Base-by-base conservation (phyloP, 2,329 filamentous ascomycete species). In the Aureobasidium subglaciale region DNA sequence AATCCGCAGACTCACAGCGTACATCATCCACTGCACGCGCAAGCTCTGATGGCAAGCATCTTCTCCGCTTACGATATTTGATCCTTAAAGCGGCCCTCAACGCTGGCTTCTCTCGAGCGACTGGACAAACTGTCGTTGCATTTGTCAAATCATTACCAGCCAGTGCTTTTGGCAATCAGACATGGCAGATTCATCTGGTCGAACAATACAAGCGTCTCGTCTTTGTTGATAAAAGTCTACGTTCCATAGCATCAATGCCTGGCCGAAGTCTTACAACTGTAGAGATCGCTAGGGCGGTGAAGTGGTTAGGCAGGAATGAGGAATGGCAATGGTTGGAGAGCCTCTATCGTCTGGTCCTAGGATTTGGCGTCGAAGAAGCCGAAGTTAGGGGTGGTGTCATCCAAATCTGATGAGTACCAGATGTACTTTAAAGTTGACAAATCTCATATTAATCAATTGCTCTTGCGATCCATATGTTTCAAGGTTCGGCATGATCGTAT, bases 21-120 rank as follows among this genome's bases (percentile, higher is more conserved):
- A 88, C 85, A 64, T 89, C 87, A 1, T 84, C 86, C 1, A 90
- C 86, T 1, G 87, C 85, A 1, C 80, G 84, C 0, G 82, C 85
- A 1, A 80, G 83, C 0, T 82, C 84, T 1, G 90, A 95, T 69
- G 89, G 95, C 63, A 75, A 83, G 15, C 90, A 93, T 63, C 78
- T 95, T 32, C 80, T 83, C 10, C 83, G 88, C 11, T 78, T 95
- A 41, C 93, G 91, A 70, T 78, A 85, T 13, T 78, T 96, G 9
- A 84, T 95, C 29, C 76, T 95, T 37, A 90, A 90, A 67, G 90
- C 91, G 1, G 91, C 90, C 22, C 85, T 92, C 74, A 91, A 92
- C 65, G 81, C 87, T 3, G 90, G 90, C 10, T 96, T 87, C 71
- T 80, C 82, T 58, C 85, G 88, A 8, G 78, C 82, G 18, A 67